Evolutionary conservation across 192 early-diverging fungal genomes (phyloP), one percentile per base, ranked within the genome.

Genomic region (Dissophora globulifera): DNA sequence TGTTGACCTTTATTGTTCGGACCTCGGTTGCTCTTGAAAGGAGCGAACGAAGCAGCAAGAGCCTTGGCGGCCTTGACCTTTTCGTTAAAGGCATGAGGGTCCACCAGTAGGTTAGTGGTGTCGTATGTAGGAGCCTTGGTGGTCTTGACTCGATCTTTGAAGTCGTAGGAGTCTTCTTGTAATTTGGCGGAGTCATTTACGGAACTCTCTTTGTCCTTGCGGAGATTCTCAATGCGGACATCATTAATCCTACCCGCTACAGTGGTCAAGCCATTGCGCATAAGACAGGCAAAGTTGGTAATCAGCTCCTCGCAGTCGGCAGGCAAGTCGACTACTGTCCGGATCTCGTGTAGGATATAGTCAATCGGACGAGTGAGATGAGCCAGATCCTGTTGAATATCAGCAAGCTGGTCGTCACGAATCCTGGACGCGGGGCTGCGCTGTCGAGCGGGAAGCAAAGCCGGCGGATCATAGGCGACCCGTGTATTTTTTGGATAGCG

Each of bases 301-400:
- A 55, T 20, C 5, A 55, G 20, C 33, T 55, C 53, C 26, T 50
- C 48, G 23, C 5, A 6, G 19, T 55, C 33, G 3, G 38, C 20
- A 22, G 35, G 53, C 3, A 53, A 4, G 32, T 53, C 30, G 0
- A 15, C 32, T n/a, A 17, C 51, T 17, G 30, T n/a, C 0, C 15
- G 26, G 46, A 48, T 20, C 22, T 48, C 17, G 46, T 48, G 46
- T 3, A 27, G 51, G 25, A 40, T 0, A 1, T 55, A 22, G 53
- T 55, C 32, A 20, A 55, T 25, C 3, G 53, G 53, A 20, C 53
- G 32, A 7, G 53, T 55, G 35, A 55, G 53, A 20, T 55, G 53
- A 41, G 53, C 17, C 20, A 55, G 8, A 7, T 38, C 33, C 8
- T 22, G 20, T 23, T 55, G 53, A 55, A 55, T 55, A n/a, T 22